Base-by-base conservation (phyloP, 1,284 basidiomycete species). In the Thelephora terrestris region DNA sequence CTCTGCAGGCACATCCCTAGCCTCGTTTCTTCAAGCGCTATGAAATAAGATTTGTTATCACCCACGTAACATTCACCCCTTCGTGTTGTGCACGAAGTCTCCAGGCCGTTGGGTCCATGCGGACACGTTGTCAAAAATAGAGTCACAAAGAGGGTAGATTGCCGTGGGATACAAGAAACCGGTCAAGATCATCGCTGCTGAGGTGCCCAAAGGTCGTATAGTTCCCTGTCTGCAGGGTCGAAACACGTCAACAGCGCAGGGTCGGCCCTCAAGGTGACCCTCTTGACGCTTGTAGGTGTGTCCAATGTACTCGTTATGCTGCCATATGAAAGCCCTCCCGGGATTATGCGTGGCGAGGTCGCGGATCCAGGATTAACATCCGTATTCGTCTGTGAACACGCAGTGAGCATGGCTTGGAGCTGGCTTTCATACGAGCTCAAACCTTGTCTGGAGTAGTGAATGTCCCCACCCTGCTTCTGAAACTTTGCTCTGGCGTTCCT, bases 391-490 rank as follows among this genome's bases (percentile, higher is more conserved):
- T 32, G 29, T 32, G 29, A 32, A 12, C 29, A 32, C 12, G 91
- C 95, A 38, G 79, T 95, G 54, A 86, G 89, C 57, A 91, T 85
- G 76, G 92, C 96, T 68, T 94, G 92, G 91, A 91, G 91, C 93
- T 67, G 65, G 89, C 78, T 47, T 43, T 35, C 29, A 32, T 32
- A 7, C 9, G 29, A 14, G 29, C 29, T 32, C 29, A 32, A 32
- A 32, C 29, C 29, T 32, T 32, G 29, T 32, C 29, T 32, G 29
- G 29, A 14, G 29, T 32, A 6, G 29, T 32, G 29, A 10, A 32
- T 32, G 29, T 12, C 29, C 4, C 9, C 29, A 32, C 29, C 29
- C 29, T 32, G 29, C 12, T 32, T 12, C 29, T 32, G 14, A 32
- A 32, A 14, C 29, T 32, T 32, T 32, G 29, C 29, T 32, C 29